Evolutionary conservation across 1,139 yeast species (phyloP).

Genomic region (Saccharomyces pastorianus): DNA sequence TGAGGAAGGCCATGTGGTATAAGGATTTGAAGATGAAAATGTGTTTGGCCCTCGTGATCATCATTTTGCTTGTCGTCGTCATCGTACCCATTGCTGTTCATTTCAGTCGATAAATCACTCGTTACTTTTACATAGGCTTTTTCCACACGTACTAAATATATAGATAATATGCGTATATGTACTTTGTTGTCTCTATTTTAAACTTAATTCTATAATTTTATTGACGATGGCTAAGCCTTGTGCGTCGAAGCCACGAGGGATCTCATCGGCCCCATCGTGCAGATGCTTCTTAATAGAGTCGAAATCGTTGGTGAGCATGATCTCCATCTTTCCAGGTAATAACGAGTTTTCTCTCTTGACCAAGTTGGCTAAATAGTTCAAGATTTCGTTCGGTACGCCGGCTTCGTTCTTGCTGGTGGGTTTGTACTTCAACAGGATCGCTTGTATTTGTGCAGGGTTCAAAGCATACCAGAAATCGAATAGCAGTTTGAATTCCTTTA

Average conservation of each 20-base stretch:
- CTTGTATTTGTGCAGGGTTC: slow-evolving; percentile 87
- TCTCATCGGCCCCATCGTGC: neutral
- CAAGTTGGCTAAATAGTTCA: slow-evolving; percentile 58
- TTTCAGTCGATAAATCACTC: too few species aligned
- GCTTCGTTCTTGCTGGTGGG: slow-evolving; percentile 81
- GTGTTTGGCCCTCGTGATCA: too few species aligned
- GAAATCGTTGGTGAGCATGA: neutral
- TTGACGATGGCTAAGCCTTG: neutral
- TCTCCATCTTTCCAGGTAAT: neutral
- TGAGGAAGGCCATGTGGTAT: too few species aligned
- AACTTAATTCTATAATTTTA: neutral
- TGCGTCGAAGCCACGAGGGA: neutral
- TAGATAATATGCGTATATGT: neutral
- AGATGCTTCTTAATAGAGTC: neutral
- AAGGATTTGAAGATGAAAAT: too few species aligned
- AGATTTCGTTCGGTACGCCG: slow-evolving; percentile 76
- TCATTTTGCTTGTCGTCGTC: too few species aligned
- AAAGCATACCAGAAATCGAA: slow-evolving; percentile 91
- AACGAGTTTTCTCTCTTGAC: neutral
- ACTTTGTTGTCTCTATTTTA: neutral
- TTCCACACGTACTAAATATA: neutral
- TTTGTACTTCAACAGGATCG: slow-evolving; percentile 75
- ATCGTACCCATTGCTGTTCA: too few species aligned
- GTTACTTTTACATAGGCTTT: too few species aligned
- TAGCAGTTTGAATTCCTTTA: slow-evolving; percentile 82